phyloP scores from a whole-genome alignment of 768 basidiomycete species.

The Lyophyllum semitale region DNA sequence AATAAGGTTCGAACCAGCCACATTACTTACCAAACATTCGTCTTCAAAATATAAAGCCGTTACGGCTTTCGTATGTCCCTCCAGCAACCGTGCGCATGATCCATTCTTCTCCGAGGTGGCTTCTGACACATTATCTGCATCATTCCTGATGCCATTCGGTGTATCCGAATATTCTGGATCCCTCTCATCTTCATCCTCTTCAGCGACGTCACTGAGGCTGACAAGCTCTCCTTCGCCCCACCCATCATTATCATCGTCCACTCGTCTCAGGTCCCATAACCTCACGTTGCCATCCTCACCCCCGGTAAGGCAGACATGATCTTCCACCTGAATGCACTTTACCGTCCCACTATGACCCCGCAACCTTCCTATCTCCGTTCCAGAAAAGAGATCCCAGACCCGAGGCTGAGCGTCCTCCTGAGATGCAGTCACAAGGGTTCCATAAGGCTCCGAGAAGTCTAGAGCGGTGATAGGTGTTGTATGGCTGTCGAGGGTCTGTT shows the following conservation, averaged over 20 bases:
- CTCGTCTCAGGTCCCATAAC: conserved; percentile 88
- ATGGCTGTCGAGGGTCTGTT: conserved; percentile 81
- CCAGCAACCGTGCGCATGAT: conserved; percentile 72
- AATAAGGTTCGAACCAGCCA: background rate
- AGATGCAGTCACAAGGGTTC: conserved; percentile 86
- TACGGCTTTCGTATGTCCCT: conserved; percentile 92
- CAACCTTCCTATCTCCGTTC: conserved; percentile 82
- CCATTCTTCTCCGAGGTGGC: conserved; percentile 44
- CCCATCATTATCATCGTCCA: conserved; percentile 72
- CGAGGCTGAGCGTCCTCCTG: conserved; percentile 85
- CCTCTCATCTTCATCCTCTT: conserved; percentile 61
- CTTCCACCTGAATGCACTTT: conserved; percentile 92
- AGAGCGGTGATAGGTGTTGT: conserved; percentile 81
- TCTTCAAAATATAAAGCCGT: conserved; percentile 96
- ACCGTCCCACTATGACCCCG: conserved; percentile 81
- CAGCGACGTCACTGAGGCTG: conserved; percentile 61
- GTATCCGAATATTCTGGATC: conserved; percentile 40
- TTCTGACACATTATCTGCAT: conserved; percentile 34
- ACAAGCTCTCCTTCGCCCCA: conserved; percentile 57
- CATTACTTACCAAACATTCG: conserved; percentile 73
- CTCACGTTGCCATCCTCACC: conserved; percentile 83
- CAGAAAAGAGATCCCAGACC: conserved; percentile 93
- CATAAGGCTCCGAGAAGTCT: conserved; percentile 97
- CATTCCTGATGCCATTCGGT: conserved; percentile 41
- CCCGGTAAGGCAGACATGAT: conserved; percentile 87